Conservation (phyloP, 139 green algal genomes). For the Deuterostichococcus epilithicus region DNA sequence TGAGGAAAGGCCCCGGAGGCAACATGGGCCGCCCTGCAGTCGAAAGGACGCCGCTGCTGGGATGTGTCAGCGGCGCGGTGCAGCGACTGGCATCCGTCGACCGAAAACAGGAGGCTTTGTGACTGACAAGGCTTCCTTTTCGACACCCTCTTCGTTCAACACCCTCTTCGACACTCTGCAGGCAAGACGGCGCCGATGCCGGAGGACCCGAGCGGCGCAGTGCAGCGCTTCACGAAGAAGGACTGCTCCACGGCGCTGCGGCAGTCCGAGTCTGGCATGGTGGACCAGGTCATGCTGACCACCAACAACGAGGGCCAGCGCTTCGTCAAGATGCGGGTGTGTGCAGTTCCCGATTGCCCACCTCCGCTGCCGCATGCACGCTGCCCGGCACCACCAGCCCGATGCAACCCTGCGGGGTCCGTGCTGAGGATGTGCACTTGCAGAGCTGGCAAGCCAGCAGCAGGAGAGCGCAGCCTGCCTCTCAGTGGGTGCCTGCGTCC, state of each 20-base stretch:
- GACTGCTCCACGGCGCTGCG: conserved; percentile 64
- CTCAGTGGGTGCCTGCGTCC: background rate
- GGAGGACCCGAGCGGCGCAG: conserved; percentile 56
- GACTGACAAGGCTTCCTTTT: too few relatives aligned
- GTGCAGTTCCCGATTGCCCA: background rate
- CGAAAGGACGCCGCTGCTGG: too few relatives aligned
- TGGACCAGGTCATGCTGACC: conserved; percentile 86
- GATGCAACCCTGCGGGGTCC: background rate
- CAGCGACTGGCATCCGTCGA: too few relatives aligned
- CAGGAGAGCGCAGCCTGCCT: too few relatives aligned
- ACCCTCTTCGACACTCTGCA: too few relatives aligned
- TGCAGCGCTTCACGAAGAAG: conserved; percentile 67
- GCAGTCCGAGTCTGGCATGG: conserved; percentile 68
- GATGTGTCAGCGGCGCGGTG: too few relatives aligned
- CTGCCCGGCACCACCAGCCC: background rate
- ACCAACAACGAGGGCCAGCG: conserved; percentile 83
- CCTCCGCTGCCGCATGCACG: background rate
- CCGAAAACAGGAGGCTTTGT: too few relatives aligned
- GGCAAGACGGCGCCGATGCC: conserved; percentile 69
- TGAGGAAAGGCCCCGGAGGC: too few relatives aligned
- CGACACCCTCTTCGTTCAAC: too few relatives aligned
- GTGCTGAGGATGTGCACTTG: background rate
- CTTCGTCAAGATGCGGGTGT: conserved; percentile 93
- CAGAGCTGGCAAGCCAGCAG: too few relatives aligned
- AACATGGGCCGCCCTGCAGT: too few relatives aligned